These are phyloP conservation scores for Cryptococcus jaspeensis DNA, from an alignment of 1,284 basidiomycete genomes.

Conservation along the genomic window DNA sequence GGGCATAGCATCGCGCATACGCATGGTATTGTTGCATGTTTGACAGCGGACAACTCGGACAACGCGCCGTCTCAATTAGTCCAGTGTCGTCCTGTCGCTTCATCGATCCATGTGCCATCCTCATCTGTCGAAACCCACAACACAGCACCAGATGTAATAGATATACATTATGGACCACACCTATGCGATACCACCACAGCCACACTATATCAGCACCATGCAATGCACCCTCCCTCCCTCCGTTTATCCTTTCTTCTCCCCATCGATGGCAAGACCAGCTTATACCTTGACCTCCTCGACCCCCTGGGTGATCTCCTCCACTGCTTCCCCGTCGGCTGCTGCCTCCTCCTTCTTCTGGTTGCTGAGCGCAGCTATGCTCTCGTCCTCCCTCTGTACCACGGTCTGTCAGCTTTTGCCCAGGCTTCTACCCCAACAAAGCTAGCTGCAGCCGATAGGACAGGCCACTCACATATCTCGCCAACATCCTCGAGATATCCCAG, in stretches of 20 bases:
- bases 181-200: slow-evolving; percentile 5
- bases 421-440: no score
- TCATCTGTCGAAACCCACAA: no score
- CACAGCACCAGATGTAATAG: neutral
- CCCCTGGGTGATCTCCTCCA: slow-evolving; percentile 21
- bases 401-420: no score
- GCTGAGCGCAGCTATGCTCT: no score
- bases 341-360: slow-evolving; percentile 43
- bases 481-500: slow-evolving; percentile 50
- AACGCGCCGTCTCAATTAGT: no score
- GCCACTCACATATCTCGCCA: slow-evolving; percentile 52
- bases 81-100: no score
- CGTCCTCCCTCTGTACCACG: no score
- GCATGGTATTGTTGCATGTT: neutral
- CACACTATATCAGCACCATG: neutral
- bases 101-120: no score
- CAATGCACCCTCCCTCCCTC: neutral
- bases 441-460: slow-evolving; percentile 51
- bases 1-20: neutral
- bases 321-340: slow-evolving; percentile 3
- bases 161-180: slow-evolving; percentile 2
- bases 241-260: neutral
- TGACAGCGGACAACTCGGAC: no score
- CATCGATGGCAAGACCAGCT: neutral
- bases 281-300: slow-evolving; percentile 16